Evolutionary conservation across 306 rosid genomes (phyloP), one percentile per base, ranked within the genome.

Genomic region (Benincasa hispida): DNA sequence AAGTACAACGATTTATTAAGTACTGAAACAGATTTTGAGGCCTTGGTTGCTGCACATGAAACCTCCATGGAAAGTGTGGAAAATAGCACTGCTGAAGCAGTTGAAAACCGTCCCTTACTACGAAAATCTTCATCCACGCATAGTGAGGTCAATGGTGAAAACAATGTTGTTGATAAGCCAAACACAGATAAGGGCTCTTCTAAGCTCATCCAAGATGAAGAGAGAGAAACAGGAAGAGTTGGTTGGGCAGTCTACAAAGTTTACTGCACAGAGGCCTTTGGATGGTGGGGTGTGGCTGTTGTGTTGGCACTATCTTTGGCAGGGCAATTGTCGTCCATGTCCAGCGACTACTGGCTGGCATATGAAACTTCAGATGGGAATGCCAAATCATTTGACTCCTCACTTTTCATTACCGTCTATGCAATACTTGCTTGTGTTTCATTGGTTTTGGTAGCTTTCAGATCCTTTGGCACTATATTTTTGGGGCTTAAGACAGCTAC

Each of bases 11-110:
- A 87, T 30, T 85, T 92, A 63, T 82, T 87, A 63, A 78, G 78
- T 50, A 81, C 88, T 13, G 96, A 89, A 81, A 24, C 91, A 84
- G 99, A 90, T 84, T 94, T 94, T 53, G 82, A 85, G 83, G 90
- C 85, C 19, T 83, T 94, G 57, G 99, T 94, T 32, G 91, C 90
- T 39, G 97, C 99, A 35, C 99, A 94, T 21, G 97, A 94, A 53
- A 82, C 86, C 70, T 94, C 99, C 10, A 94, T 94, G 99, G 99
- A 90, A 63, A 96, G 89, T 53, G 99, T 94, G 54, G 99, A 94
- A 53, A 86, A 84, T 37, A 86, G 93, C 14, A 75, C 88, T 0
- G 39, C 17, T 10, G 58, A 66, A 19, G 81, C 88, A 13, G 81
- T 76, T 10, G 92, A 81, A 76, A 84, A 17, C 77, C 83, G 84